Evolutionary conservation across 2,329 filamentous ascomycete genomes (phyloP).

Genomic region (Fusarium transvaalense): DNA sequence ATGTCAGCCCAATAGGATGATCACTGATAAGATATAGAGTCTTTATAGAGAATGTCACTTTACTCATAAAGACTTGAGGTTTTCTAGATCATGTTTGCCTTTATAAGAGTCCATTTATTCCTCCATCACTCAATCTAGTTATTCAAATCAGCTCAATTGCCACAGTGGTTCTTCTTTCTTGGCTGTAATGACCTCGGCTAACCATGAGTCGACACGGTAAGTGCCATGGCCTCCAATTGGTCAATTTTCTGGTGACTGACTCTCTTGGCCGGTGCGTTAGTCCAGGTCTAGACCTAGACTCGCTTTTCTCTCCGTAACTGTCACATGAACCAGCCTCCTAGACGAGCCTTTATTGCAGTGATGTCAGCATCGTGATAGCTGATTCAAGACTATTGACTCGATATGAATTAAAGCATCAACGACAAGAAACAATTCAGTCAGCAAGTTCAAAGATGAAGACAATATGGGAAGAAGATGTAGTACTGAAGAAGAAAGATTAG

Average conservation of each 20-base stretch:
- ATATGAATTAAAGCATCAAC: not conserved
- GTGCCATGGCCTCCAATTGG: conserved; percentile 15
- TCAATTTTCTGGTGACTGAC: not conserved
- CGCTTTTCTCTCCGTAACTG: not conserved
- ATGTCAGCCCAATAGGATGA: not conserved
- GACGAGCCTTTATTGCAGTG: not conserved
- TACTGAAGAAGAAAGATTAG: not conserved
- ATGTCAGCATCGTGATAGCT: not conserved
- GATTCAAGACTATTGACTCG: not conserved
- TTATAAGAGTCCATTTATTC: not conserved
- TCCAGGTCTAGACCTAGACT: conserved; percentile 1
- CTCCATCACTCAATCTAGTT: not conserved
- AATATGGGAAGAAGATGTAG: too few relatives aligned
- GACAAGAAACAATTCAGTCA: not conserved
- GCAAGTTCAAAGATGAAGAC: too few relatives aligned
- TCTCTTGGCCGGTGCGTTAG: conserved; percentile 18
- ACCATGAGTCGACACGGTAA: conserved; percentile 1
- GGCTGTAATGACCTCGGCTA: conserved; percentile 16
- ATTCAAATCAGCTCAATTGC: not conserved
- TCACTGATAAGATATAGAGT: not conserved
- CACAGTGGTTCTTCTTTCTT: not conserved
- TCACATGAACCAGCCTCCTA: conserved; percentile 14
- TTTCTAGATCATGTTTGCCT: rapidly evolving
- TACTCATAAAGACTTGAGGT: not conserved
- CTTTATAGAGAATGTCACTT: not conserved